Conservation (phyloP, 2,329 filamentous ascomycete genomes). For the Trichophyton schoenleinii region DNA sequence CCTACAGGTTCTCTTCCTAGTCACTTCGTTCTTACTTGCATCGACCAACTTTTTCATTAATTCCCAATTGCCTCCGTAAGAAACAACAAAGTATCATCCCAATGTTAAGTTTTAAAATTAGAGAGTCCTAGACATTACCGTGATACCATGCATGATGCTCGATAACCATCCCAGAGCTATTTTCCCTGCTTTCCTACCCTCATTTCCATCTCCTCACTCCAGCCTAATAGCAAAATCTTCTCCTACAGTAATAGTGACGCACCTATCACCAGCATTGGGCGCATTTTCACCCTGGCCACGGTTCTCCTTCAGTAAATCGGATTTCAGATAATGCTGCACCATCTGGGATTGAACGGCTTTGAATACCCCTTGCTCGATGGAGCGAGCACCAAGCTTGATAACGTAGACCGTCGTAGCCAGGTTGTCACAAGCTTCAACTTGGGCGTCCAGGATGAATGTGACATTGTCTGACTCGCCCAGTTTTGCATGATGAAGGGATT, state of each 20-base stretch:
- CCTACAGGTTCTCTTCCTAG: neutral
- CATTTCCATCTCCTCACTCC: neutral
- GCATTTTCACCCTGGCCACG: neutral
- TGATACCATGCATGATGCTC: neutral
- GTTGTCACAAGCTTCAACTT: neutral
- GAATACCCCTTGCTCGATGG: constrained; percentile 8
- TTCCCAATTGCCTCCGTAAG: neutral
- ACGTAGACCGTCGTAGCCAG: constrained; percentile 3
- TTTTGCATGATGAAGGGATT: neutral
- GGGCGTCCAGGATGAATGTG: neutral
- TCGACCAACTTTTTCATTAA: neutral
- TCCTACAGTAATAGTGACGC: neutral
- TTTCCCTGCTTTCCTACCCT: neutral
- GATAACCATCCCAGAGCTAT: neutral
- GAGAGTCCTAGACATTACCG: neutral
- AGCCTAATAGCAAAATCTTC: neutral
- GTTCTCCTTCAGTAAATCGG: neutral
- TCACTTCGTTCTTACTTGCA: neutral
- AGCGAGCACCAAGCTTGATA: constrained; percentile 7
- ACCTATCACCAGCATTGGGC: neutral
- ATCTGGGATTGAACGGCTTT: constrained; percentile 8
- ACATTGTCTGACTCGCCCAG: neutral
- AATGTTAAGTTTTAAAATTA: neutral
- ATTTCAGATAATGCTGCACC: constrained; percentile 5
- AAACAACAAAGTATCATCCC: neutral